Percentiles rank a stretch among this genome's conserved stretches.
phyloP scores from a whole-genome alignment of 805 yeast species.

The Candida xiaguanensis region DNA sequence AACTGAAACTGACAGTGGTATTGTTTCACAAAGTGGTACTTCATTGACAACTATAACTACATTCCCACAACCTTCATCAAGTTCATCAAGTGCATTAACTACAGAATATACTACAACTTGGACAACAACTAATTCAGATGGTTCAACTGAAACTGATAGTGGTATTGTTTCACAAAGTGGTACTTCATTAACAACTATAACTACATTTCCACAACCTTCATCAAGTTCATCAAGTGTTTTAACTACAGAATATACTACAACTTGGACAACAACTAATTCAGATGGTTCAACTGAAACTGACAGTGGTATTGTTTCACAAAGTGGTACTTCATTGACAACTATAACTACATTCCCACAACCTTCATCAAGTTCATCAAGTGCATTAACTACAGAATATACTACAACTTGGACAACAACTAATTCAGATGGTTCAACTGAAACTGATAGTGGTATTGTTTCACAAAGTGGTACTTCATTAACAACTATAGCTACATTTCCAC shows the following conservation, averaged over 20 bases:
- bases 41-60: slow-evolving; percentile 5
- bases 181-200: slow-evolving; percentile 2
- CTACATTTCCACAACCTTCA: slow-evolving; percentile 5
- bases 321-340: slow-evolving; percentile 5
- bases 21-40: slow-evolving; percentile 9
- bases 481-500: slow-evolving; percentile 5
- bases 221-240: neutral
- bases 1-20: slow-evolving; percentile 14
- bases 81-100: neutral
- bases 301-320: slow-evolving; percentile 11
- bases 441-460: slow-evolving; percentile 13
- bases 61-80: slow-evolving; percentile 4
- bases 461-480: slow-evolving; percentile 2
- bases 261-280: slow-evolving; percentile 12
- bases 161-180: slow-evolving; percentile 12
- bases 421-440: slow-evolving; percentile 8
- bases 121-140: slow-evolving; percentile 12
- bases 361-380: neutral
- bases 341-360: slow-evolving; percentile 5
- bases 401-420: slow-evolving; percentile 12
- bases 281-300: slow-evolving; percentile 10
- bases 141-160: slow-evolving; percentile 11
- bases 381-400: slow-evolving; percentile 3
- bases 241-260: slow-evolving; percentile 3
- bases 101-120: slow-evolving; percentile 6